Evolutionary conservation across 305 asterid species (phyloP).

Genomic region (Rubia balearica): DNA sequence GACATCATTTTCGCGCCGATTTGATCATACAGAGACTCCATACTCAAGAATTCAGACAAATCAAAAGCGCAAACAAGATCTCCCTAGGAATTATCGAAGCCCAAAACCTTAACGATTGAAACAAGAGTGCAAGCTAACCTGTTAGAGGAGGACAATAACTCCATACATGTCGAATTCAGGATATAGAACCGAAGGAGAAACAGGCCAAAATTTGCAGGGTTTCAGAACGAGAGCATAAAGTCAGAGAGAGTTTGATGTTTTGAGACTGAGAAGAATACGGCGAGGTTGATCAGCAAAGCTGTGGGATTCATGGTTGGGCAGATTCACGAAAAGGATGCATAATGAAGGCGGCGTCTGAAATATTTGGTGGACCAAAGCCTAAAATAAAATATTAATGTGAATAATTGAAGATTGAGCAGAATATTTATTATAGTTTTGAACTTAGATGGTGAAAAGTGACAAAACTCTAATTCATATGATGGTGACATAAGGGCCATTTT

Average conservation of each 20-base stretch:
- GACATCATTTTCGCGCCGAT: conserved; percentile 19
- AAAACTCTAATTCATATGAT: too few relatives aligned
- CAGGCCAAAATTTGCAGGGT: not conserved
- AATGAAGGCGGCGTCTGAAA: not conserved
- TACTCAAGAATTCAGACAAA: conserved; percentile 8
- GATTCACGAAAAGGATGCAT: not conserved
- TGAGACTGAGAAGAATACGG: not conserved
- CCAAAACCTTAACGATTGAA: not conserved
- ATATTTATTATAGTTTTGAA: too few relatives aligned
- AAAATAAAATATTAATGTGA: too few relatives aligned
- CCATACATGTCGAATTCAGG: not conserved
- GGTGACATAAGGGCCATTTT: too few relatives aligned
- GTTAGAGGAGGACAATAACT: not conserved
- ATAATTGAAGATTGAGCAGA: too few relatives aligned
- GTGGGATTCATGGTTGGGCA: not conserved
- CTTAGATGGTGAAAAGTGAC: too few relatives aligned
- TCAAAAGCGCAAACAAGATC: not conserved
- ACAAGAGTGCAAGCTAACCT: not conserved
- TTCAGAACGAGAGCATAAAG: not conserved
- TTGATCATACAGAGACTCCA: conserved; percentile 27
- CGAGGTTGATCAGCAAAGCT: not conserved
- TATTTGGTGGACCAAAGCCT: not conserved
- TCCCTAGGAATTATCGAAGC: not conserved
- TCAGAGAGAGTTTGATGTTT: not conserved
- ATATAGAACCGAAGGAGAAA: not conserved